Conservation (phyloP, 768 basidiomycete genomes). For the Auricularia sp. region DNA sequence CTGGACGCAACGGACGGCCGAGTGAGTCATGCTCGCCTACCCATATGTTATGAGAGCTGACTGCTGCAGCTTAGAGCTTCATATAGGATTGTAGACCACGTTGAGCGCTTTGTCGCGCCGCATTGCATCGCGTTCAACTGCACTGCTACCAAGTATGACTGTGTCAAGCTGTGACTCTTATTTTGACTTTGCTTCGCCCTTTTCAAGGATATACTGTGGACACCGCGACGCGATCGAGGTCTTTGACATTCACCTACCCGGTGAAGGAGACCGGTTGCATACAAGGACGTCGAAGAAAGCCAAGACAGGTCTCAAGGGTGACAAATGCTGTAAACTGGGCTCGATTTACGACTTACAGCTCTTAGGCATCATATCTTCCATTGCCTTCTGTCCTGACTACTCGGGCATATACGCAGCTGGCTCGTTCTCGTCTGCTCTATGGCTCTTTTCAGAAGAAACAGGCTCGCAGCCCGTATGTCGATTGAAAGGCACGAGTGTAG, state of each 20-base stretch:
- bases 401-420: slow-evolving; percentile 71
- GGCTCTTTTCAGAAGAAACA: slow-evolving; percentile 53
- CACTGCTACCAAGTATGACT: slow-evolving; percentile 48
- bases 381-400: slow-evolving; percentile 64
- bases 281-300: slow-evolving; percentile 70
- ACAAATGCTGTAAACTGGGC: not conserved
- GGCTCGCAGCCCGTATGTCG: slow-evolving; percentile 47
- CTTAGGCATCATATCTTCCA: slow-evolving; percentile 68
- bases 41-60: not conserved
- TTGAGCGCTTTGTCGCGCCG: slow-evolving; percentile 85
- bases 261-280: slow-evolving; percentile 57
- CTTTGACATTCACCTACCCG: slow-evolving; percentile 66
- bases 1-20: slow-evolving; percentile 69
- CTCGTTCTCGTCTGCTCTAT: slow-evolving; percentile 42
- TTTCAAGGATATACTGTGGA: slow-evolving; percentile 69
- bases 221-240: slow-evolving; percentile 80
- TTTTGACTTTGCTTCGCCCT: not conserved
- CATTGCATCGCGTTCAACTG: slow-evolving; percentile 73
- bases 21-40: slow-evolving; percentile 31
- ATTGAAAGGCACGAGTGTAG: slow-evolving; percentile 42
- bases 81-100: slow-evolving; percentile 85
- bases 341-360: not conserved
- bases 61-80: slow-evolving; percentile 69
- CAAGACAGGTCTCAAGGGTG: slow-evolving; percentile 82
- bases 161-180: not conserved